Percentiles rank a stretch among this genome's conserved stretches.
phyloP scores from a whole-genome alignment of 2,329 filamentous ascomycete species.

The Cordyceps tenuipes region DNA sequence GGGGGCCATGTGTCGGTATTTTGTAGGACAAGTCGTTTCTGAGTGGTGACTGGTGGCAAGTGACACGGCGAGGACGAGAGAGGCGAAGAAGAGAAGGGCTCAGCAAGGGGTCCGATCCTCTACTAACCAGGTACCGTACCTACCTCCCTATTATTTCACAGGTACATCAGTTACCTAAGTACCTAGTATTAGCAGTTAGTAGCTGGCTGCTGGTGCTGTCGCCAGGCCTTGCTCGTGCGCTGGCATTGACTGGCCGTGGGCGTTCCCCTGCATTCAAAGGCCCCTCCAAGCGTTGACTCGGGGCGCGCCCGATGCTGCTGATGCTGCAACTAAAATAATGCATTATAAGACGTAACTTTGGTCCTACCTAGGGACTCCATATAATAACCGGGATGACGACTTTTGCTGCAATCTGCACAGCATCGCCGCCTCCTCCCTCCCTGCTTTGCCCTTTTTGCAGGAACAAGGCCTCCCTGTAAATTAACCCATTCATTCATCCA shows the following conservation, averaged over 20 bases:
- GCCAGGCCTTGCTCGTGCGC: constrained; percentile 4
- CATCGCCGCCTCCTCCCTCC: not conserved
- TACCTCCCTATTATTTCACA: no score
- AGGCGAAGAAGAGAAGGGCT: not conserved
- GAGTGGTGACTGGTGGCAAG: not conserved
- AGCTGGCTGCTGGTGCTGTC: not conserved
- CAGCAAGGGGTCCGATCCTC: not conserved
- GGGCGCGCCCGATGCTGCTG: not conserved
- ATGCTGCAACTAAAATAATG: no score
- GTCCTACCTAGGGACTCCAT: no score
- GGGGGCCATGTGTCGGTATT: no score
- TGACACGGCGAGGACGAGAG: not conserved
- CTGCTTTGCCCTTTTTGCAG: not conserved
- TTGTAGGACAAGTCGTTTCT: not conserved
- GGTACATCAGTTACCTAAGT: no score
- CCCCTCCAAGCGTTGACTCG: not conserved
- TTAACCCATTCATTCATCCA: not conserved
- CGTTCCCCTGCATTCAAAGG: not conserved
- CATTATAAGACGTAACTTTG: no score
- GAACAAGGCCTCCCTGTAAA: not conserved
- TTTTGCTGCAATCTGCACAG: not conserved
- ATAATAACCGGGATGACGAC: not conserved
- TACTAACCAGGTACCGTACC: no score
- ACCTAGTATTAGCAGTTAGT: no score
- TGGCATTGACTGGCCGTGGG: not conserved